Percentiles rank a stretch among this genome's conserved stretches.
phyloP scores from a whole-genome alignment of 352 stramenopile genomes.

The Globisporangium nodosum region DNA sequence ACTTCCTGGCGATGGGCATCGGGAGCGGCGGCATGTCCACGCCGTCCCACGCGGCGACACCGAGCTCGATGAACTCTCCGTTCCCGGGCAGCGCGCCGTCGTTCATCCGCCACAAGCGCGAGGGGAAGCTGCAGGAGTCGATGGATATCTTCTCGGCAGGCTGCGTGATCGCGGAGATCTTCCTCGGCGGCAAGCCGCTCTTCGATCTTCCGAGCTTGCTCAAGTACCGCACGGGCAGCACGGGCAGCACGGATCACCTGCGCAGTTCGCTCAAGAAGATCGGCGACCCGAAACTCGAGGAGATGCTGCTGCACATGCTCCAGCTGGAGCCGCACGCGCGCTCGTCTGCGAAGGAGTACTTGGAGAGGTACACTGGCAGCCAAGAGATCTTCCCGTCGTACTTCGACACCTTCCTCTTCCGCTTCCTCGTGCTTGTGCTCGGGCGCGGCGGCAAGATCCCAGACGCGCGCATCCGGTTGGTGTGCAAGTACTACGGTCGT shows the following conservation, averaged over 20 bases:
- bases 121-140: constrained; percentile 69
- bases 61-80: constrained; percentile 14
- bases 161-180: constrained; percentile 96
- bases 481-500: constrained; percentile 90
- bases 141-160: constrained; percentile 99
- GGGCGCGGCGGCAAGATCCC: constrained; percentile 80
- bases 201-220: constrained; percentile 93
- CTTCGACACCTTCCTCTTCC: constrained; percentile 87
- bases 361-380: constrained; percentile 75
- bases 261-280: constrained; percentile 90
- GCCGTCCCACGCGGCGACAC: constrained; percentile 20
- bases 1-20: constrained; percentile 67
- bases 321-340: constrained; percentile 87
- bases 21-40: constrained; percentile 11
- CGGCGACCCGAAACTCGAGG: constrained; percentile 83
- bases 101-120: constrained; percentile 30
- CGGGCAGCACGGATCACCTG: constrained; percentile 63
- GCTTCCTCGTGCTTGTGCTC: constrained; percentile 84
- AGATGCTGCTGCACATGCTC: constrained; percentile 92
- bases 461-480: constrained; percentile 90
- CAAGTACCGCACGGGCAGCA: constrained; percentile 80
- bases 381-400: constrained; percentile 71
- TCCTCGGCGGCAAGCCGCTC: constrained; percentile 93
- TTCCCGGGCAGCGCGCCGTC: constrained; percentile 11
- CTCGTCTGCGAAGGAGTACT: constrained; percentile 85